These are phyloP conservation scores for Alternaria sp. DNA, from an alignment of 2,329 filamentous ascomycete genomes.

Conservation along the genomic window DNA sequence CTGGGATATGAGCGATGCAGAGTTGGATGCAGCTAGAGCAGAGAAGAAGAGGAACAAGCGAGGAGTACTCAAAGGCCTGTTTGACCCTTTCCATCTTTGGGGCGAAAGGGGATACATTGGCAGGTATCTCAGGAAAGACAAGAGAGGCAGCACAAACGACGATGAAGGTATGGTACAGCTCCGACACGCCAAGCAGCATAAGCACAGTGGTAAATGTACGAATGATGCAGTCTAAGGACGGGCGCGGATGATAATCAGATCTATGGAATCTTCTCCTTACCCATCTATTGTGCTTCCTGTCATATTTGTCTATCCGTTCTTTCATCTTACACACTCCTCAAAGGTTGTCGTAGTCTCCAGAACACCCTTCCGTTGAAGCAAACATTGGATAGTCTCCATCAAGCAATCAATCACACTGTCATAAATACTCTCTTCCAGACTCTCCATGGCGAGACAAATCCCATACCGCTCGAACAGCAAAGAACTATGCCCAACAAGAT, in stretches of 20 bases:
- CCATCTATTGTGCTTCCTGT: neutral
- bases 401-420: neutral
- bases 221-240: neutral
- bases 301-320: neutral
- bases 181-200: neutral
- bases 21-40: conserved; percentile 33
- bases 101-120: conserved; percentile 38
- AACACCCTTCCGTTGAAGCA: neutral
- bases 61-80: conserved; percentile 17
- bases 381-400: neutral
- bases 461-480: neutral
- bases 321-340: neutral
- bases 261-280: neutral
- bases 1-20: conserved; percentile 46
- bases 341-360: neutral
- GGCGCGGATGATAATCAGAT: neutral
- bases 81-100: conserved; percentile 44
- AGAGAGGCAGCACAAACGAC: neutral
- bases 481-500: neutral
- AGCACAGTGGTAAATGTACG: neutral
- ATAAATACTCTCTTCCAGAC: neutral
- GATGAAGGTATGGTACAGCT: neutral
- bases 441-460: neutral
- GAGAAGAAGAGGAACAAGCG: conserved; percentile 39
- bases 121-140: conserved; percentile 26